Base-by-base conservation (phyloP, 495 filamentous ascomycete species). In the Lindgomyces ingoldianus region DNA sequence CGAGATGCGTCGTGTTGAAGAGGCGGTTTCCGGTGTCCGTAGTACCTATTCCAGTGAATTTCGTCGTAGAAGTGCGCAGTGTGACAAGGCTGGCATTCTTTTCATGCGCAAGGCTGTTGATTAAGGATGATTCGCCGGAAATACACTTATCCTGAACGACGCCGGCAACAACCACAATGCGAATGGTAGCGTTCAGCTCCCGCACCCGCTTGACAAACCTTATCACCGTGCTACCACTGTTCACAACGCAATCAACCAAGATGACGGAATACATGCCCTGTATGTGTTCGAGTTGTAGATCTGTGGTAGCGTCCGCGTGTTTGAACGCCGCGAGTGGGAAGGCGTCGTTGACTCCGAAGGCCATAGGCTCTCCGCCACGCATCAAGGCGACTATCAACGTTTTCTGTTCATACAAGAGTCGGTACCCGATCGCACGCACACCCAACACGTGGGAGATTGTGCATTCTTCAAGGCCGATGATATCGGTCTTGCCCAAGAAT, bases 281-380 rank as follows among this genome's bases (percentile, higher is more conserved):
- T 10, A 89, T 27, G 69, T 84, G 78, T 12, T 79, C 33, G 1
- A 24, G 30, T 57, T 68, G 74, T 57, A 89, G 60, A 48, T 88
- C 81, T 0, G 68, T 61, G 0, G 81, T 73, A 22, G 70, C 3
- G 0, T 72, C 76, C 2, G 84, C 86, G 66, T 89, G 85, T 0
- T 85, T 33, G 61, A 88, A 85, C 70, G 74, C 79, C 14, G 85
- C 82, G 0, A 70, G 60, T 0, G 82, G 81, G 27, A 88, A 82
- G 22, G 76, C 81, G 1, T 85, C 77, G 65, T 70, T 85, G 60
- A 89, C 78, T 4, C 86, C 86, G 4, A 79, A 74, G n/a, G 86
- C 87, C 83, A 89, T 85, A 12, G 86, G 76, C 70, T 87, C 85
- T 25, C 86, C 86, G 19, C 83, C 86, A 27, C 86, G 83, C 86